Base-by-base conservation (phyloP, 2,329 filamentous ascomycete species). In the Colletotrichum godetiae region DNA sequence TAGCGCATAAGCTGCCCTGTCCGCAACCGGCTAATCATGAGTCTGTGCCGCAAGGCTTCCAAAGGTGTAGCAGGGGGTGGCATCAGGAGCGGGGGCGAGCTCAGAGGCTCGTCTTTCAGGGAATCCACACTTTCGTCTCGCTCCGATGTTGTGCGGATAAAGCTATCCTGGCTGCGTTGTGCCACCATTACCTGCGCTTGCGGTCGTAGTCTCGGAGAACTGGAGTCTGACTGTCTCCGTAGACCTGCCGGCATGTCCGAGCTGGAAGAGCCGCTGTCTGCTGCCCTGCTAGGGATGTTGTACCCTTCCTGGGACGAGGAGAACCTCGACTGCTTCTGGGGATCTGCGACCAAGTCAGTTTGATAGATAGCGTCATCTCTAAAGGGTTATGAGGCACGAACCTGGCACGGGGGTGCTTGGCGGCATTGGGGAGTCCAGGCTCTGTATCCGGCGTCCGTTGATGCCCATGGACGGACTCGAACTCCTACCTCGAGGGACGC, bases 371-470 rank as follows among this genome's bases (percentile, higher is more conserved):
- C 63, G 59, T 58, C 19, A 64, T 42, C 58, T 35, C n/a, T 46
- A 22, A 13, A 49, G 65, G 15, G 61, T 62, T 27, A 68, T 71
- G 22, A 72, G 61, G 12, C 65, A 77, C 76, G 49, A 74, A 84
- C 88, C 86, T 76, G 85, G 79, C 0, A 87, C 78, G 6, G 89
- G 88, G 0, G 87, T 89, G 73, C 86, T 80, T 0, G 88, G 84
- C 2, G 82, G 81, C 22, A 85, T 79, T 1, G 89, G 88, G 0
- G 89, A 89, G 76, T 91, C 88, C 2, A 91, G 80, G 72, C 83
- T 90, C 73, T 90, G 88, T 22, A 91, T 86, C 13, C 88, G 83
- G 49, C 82, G 86, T 24, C 83, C 81, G 3, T 83, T 81, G 5
- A 89, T 75, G 1, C 83, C 83, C 2, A 86, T 76, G 5, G 82